Base-by-base conservation (phyloP, 768 basidiomycete species). In the Mycena amicta region DNA sequence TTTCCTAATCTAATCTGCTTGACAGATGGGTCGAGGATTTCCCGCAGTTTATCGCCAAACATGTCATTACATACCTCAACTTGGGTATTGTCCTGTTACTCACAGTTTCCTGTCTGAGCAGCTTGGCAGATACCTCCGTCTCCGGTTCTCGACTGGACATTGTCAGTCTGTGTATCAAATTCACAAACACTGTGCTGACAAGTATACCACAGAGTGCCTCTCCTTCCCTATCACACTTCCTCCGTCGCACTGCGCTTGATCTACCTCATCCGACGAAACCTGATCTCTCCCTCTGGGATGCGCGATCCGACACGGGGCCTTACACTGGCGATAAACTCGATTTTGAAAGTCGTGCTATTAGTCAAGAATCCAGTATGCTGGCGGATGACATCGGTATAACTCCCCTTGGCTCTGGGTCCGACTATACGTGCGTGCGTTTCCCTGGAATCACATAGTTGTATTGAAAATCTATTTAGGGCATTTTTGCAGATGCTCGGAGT, bases 61-160 rank as follows among this genome's bases (percentile, higher is more conserved):
- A 95, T 60, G 90, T 88, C 43, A 93, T 92, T 18, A 82, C 91
- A 13, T 98, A 98, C 68, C 74, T 97, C 57, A 97, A 97, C 68
- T 79, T 95, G 23, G 85, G 64, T 59, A 39, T 28, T n/a, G 47
- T 28, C 13, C n/a, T 66, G n/a, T n/a, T n/a, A n/a, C n/a, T n/a
- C n/a, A n/a, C n/a, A n/a, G n/a, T n/a, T n/a, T n/a, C n/a, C n/a
- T n/a, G n/a, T n/a, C n/a, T n/a, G n/a, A n/a, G n/a, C n/a, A n/a
- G n/a, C 30, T 31, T 39, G 31, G 49, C 50, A 77, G 90, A 92
- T 65, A 78, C 80, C 6, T 85, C 90, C 2, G 86, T 86, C 6
- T 68, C 79, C 4, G 88, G 87, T 16, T 86, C 87, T 27, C 76
- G 76, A 13, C 92, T 84, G 74, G 58, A 67, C n/a, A n/a, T n/a